Percentiles rank a stretch among this genome's conserved stretches.
phyloP scores from a whole-genome alignment of 495 filamentous ascomycete species.

The Aspergillus kassunensis region DNA sequence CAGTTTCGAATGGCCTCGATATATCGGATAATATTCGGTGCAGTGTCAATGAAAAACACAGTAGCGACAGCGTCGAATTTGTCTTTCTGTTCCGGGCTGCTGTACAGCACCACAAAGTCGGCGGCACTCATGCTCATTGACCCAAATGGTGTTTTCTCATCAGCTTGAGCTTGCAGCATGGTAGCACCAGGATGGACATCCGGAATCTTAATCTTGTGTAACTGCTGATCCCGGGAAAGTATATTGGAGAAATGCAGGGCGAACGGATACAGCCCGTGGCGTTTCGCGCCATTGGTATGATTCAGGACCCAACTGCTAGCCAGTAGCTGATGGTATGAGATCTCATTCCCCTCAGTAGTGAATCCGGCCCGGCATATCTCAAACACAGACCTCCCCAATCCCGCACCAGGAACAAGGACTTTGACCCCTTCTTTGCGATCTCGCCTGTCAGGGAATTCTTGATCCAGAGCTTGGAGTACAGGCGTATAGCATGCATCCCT shows the following conservation, averaged over 20 bases:
- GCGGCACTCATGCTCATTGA: slow-evolving; percentile 80
- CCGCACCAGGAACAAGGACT: slow-evolving; percentile 85
- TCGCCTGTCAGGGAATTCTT: slow-evolving; percentile 43
- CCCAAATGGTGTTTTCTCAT: slow-evolving; percentile 23
- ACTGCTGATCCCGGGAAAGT: slow-evolving; percentile 61
- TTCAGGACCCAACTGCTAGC: slow-evolving; percentile 88
- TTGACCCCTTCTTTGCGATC: slow-evolving; percentile 38
- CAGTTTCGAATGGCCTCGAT: slow-evolving; percentile 77
- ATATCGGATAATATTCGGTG: slow-evolving; percentile 85
- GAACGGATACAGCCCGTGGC: slow-evolving; percentile 69
- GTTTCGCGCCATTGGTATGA: slow-evolving; percentile 45
- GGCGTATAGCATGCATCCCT: slow-evolving; percentile 70
- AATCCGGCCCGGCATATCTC: slow-evolving; percentile 78
- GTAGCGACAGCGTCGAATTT: slow-evolving; percentile 78
- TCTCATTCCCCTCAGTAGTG: slow-evolving; percentile 84
- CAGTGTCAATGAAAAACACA: slow-evolving; percentile 96
- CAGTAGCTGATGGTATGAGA: slow-evolving; percentile 88
- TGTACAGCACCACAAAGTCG: slow-evolving; percentile 79
- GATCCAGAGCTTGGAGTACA: slow-evolving; percentile 58
- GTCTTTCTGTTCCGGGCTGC: slow-evolving; percentile 49
- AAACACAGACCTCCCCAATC: slow-evolving; percentile 80
- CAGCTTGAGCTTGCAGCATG: slow-evolving; percentile 38
- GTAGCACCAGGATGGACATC: slow-evolving; percentile 67
- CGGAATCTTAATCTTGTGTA: slow-evolving; percentile 65
- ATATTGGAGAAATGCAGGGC: slow-evolving; percentile 80